Conservation (phyloP, 352 stramenopile genomes). For the Aphanomyces invadans region DNA sequence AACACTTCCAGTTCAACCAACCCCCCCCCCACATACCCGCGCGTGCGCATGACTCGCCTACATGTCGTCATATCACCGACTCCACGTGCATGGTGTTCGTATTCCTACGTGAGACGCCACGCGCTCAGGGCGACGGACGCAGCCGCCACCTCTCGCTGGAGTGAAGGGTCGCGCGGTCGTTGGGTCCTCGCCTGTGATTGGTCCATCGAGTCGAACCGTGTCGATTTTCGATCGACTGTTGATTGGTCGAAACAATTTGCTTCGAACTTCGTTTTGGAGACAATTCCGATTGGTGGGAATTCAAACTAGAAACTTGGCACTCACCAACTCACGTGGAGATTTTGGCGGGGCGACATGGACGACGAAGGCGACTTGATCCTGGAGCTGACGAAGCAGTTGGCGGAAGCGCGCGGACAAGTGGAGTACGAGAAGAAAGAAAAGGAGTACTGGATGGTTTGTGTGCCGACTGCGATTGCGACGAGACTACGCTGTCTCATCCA, state of each 20-base stretch:
- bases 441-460: constrained; percentile 6
- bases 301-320: neutral
- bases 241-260: neutral
- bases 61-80: too few species aligned
- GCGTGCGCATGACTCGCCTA: too few species aligned
- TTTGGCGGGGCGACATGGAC: neutral
- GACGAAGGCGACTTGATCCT: neutral
- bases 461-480: too few species aligned
- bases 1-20: too few species aligned
- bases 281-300: constrained; percentile 1
- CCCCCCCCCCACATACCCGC: too few species aligned
- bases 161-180: too few species aligned
- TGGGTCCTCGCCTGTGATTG: neutral
- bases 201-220: neutral
- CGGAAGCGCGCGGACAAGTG: neutral
- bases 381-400: neutral
- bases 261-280: constrained; percentile 4
- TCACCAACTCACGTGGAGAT: too few species aligned
- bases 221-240: neutral
- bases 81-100: too few species aligned
- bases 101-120: too few species aligned
- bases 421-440: constrained; percentile 13
- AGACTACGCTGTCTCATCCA: neutral
- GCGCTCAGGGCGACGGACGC: too few species aligned
- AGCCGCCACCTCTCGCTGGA: too few species aligned